Percentiles rank a stretch among this genome's conserved stretches.
These are phyloP conservation scores for Porcisia hertigi DNA, from an alignment of 208 protist genomes.

Conservation along the genomic window DNA sequence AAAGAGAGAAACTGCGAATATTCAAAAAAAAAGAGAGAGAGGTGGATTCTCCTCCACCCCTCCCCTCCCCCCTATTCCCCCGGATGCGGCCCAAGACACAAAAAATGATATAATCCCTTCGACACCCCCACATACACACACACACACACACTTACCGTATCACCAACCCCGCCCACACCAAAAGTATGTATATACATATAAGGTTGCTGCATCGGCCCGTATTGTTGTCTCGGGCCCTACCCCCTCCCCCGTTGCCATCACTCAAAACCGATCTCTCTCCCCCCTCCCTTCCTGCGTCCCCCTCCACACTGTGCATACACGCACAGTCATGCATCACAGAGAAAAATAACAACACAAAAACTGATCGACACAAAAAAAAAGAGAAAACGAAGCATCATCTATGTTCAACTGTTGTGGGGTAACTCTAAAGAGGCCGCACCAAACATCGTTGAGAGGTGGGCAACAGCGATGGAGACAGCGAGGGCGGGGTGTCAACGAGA, in stretches of 20 bases:
- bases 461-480: neutral
- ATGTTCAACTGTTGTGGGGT: neutral
- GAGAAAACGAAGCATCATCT: neutral
- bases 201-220: neutral
- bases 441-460: neutral
- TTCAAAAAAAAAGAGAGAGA: neutral
- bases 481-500: too few species aligned
- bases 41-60: neutral
- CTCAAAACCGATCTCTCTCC: slow-evolving; percentile 2
- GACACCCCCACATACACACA: neutral
- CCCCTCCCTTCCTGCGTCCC: neutral
- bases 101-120: neutral
- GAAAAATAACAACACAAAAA: neutral
- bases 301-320: neutral
- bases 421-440: neutral
- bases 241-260: neutral
- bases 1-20: neutral
- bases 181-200: neutral
- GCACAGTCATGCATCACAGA: too few species aligned
- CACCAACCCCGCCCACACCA: neutral
- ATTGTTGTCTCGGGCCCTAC: neutral
- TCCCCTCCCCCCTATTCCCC: too few species aligned
- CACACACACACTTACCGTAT: neutral
- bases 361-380: neutral
- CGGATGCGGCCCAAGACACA: neutral